phyloP scores from a whole-genome alignment of 2,329 filamentous ascomycete genomes.

The Botrytis elliptica region DNA sequence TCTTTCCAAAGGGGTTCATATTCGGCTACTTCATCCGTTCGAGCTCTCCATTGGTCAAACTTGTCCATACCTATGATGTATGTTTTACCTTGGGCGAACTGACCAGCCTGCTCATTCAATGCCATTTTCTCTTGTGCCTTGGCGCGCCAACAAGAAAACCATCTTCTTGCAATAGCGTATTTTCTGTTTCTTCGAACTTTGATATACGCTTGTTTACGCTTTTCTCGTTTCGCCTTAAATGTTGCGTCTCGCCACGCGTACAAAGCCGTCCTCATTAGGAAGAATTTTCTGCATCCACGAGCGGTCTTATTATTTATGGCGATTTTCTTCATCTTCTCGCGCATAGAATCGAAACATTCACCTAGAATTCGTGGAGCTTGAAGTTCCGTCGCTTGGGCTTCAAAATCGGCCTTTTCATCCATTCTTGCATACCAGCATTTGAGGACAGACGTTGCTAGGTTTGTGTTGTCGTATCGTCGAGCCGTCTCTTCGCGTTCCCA shows the following conservation, averaged over 20 bases:
- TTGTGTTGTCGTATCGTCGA: slow-evolving; percentile 29
- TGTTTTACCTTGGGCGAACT: slow-evolving; percentile 31
- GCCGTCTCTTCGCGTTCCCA: slow-evolving; percentile 33
- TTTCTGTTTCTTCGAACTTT: slow-evolving; percentile 37
- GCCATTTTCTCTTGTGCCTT: slow-evolving; percentile 31
- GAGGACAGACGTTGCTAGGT: slow-evolving; percentile 30
- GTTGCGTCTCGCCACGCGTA: slow-evolving; percentile 37
- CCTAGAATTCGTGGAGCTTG: slow-evolving; percentile 29
- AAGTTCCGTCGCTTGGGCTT: slow-evolving; percentile 30
- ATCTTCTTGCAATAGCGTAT: slow-evolving; percentile 32
- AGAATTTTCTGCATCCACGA: slow-evolving; percentile 36
- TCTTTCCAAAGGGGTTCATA: slow-evolving; percentile 32
- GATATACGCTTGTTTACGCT: slow-evolving; percentile 36
- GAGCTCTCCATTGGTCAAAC: slow-evolving; percentile 38
- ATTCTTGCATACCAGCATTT: slow-evolving; percentile 32
- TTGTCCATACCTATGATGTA: slow-evolving; percentile 35
- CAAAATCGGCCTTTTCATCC: slow-evolving; percentile 26
- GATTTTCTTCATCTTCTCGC: slow-evolving; percentile 27
- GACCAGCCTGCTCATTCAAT: slow-evolving; percentile 35
- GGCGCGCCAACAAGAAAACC: slow-evolving; percentile 32
- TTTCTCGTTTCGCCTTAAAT: slow-evolving; percentile 35
- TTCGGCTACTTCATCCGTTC: slow-evolving; percentile 33
- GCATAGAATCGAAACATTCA: slow-evolving; percentile 29
- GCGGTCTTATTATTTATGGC: slow-evolving; percentile 32
- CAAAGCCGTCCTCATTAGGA: slow-evolving; percentile 33